Percentiles rank a stretch among this genome's conserved stretches.
phyloP scores from a whole-genome alignment of 169 alveolate genomes.

The Babesia caballi region DNA sequence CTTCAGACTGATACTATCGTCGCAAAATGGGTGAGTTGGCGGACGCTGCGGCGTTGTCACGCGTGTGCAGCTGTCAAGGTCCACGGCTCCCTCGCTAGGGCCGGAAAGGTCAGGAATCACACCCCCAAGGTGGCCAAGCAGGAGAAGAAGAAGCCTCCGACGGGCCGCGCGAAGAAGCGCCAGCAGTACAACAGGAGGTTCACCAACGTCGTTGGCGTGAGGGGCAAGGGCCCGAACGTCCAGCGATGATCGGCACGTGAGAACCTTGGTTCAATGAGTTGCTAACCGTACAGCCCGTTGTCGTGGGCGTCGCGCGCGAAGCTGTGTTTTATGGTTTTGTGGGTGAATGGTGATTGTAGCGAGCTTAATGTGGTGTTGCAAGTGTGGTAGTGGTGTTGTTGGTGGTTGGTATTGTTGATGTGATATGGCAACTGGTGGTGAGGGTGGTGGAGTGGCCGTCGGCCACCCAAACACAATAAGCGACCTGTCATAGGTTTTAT shows the following conservation, averaged over 20 bases:
- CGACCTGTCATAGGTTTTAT: too few relatives aligned
- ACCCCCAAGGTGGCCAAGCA: slow-evolving; percentile 95
- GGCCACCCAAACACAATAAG: too few relatives aligned
- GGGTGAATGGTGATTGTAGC: too few relatives aligned
- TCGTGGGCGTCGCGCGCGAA: neutral
- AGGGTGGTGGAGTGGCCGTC: too few relatives aligned
- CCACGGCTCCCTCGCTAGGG: slow-evolving; percentile 98
- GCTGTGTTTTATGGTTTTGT: too few relatives aligned
- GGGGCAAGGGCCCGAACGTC: slow-evolving; percentile 82
- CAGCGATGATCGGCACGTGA: slow-evolving; percentile 10
- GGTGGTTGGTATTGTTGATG: too few relatives aligned
- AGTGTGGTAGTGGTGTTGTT: too few relatives aligned
- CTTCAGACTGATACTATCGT: neutral
- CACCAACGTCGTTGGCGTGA: slow-evolving; percentile 83
- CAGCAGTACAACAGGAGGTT: slow-evolving; percentile 94
- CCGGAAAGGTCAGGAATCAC: slow-evolving; percentile 98
- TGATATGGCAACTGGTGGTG: too few relatives aligned
- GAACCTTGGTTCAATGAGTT: slow-evolving; percentile 2
- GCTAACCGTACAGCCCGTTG: neutral
- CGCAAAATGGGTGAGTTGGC: slow-evolving; percentile 45
- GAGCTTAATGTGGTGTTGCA: too few relatives aligned
- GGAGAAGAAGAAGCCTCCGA: slow-evolving; percentile 91
- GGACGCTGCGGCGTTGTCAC: too few relatives aligned
- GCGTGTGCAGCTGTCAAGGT: slow-evolving; percentile 85
- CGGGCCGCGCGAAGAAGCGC: slow-evolving; percentile 99